phyloP scores from a whole-genome alignment of 176 grass and related monocot genomes.

The Triticum urartu region DNA sequence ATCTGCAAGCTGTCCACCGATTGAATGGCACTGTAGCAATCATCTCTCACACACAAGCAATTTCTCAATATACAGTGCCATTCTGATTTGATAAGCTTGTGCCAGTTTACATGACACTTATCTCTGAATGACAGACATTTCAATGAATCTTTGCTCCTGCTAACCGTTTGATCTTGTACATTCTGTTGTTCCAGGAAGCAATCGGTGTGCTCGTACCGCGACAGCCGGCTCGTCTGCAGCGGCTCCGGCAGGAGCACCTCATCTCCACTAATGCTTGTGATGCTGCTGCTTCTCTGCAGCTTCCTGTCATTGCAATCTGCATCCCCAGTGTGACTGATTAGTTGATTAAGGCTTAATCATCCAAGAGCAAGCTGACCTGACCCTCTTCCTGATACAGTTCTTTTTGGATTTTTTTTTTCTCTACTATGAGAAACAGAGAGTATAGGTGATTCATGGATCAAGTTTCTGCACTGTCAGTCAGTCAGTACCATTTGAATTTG shows the following conservation, averaged over 20 bases:
- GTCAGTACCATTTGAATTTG: too few relatives aligned
- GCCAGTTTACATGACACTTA: neutral
- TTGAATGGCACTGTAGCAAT: neutral
- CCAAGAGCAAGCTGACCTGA: neutral
- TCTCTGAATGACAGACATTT: neutral
- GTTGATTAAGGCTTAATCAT: neutral
- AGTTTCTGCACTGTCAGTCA: too few relatives aligned
- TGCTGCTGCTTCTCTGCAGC: slow-evolving; percentile 16
- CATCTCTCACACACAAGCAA: neutral
- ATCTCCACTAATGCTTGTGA: slow-evolving; percentile 25
- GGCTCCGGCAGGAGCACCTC: neutral
- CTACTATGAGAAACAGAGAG: neutral
- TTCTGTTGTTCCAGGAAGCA: slow-evolving; percentile 44
- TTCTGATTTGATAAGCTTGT: neutral
- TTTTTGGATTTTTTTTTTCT: neutral
- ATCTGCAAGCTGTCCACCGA: neutral
- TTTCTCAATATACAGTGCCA: neutral
- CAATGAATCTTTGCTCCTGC: neutral
- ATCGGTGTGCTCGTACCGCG: slow-evolving; percentile 58
- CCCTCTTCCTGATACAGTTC: neutral
- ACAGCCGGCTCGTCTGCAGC: slow-evolving; percentile 57
- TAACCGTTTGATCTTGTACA: neutral
- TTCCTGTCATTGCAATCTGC: slow-evolving; percentile 10
- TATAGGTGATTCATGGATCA: slow-evolving; percentile 24
- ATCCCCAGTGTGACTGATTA: neutral